Evolutionary conservation across 2,329 filamentous ascomycete genomes (phyloP).

Genomic region (Beauveria rudraprayagi): DNA sequence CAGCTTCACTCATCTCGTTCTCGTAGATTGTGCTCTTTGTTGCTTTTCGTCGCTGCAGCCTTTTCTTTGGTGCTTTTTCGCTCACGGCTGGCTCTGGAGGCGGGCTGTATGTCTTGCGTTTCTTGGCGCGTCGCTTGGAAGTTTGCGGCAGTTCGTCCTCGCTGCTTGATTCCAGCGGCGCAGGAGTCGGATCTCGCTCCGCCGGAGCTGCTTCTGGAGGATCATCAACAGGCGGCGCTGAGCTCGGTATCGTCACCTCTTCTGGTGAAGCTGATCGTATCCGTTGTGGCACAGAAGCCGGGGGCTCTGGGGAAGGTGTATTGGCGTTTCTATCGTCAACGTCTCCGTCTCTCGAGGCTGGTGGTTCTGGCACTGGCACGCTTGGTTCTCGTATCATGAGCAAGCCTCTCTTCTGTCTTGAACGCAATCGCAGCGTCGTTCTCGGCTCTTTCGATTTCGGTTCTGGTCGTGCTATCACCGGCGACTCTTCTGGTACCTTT

Average conservation of each 20-base stretch:
- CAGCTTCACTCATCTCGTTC: background rate
- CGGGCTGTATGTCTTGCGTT: background rate
- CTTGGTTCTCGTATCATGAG: conserved; percentile 8
- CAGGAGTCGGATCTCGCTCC: background rate
- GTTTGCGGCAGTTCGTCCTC: background rate
- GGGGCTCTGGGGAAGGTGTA: background rate
- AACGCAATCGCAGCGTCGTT: conserved; percentile 8
- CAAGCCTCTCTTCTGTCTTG: conserved; percentile 9
- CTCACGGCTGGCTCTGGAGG: background rate
- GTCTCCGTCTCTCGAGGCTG: background rate
- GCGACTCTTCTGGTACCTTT: background rate
- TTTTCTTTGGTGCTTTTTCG: background rate
- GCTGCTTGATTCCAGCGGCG: background rate
- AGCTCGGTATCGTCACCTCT: conserved; percentile 1
- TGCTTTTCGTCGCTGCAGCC: background rate
- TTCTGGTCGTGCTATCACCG: background rate
- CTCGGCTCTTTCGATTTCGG: background rate
- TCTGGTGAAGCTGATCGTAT: background rate
- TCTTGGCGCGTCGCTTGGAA: background rate
- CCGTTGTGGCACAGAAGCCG: background rate
- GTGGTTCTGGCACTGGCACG: background rate
- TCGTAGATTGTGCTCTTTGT: background rate
- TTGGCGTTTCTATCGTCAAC: background rate
- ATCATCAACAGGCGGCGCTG: background rate
- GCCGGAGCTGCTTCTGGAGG: background rate